Evolutionary conservation across 176 grass and related monocot species (phyloP).

Genomic region (Areca catechu): DNA sequence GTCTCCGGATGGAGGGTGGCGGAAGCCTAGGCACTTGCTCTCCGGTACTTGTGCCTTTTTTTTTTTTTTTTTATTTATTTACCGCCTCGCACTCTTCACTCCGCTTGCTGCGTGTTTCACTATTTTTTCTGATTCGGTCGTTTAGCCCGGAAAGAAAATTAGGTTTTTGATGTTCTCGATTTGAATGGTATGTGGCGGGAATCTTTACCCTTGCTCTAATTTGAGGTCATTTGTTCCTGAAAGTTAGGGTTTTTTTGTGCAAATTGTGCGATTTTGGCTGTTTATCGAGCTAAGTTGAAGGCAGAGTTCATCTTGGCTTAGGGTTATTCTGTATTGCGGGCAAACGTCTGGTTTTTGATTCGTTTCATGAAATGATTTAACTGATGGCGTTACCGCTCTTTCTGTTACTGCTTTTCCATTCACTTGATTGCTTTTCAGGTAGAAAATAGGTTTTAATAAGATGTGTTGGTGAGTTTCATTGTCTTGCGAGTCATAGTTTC

Average conservation of each 20-base stretch:
- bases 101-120: not conserved
- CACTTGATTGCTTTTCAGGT: no score
- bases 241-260: constrained; percentile 2
- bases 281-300: no score
- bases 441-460: no score
- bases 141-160: constrained; percentile 2
- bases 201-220: not conserved
- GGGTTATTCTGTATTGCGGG: no score
- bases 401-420: no score
- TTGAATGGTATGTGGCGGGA: not conserved
- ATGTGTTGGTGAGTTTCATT: no score
- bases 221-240: not conserved
- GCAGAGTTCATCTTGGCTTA: no score
- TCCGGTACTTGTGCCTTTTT: constrained; percentile 38
- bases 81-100: not conserved
- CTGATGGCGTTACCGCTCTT: no score
- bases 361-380: no score
- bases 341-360: no score
- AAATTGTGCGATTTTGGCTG: not conserved
- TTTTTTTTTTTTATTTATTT: not conserved
- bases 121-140: not conserved
- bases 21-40: constrained; percentile 57
- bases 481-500: no score
- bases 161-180: constrained; percentile 22
- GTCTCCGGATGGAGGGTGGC: constrained; percentile 98